Percentiles rank a stretch among this genome's conserved stretches.
Evolutionary conservation across 306 rosid genomes (phyloP).

Genomic region (Begonia fuchsioides): DNA sequence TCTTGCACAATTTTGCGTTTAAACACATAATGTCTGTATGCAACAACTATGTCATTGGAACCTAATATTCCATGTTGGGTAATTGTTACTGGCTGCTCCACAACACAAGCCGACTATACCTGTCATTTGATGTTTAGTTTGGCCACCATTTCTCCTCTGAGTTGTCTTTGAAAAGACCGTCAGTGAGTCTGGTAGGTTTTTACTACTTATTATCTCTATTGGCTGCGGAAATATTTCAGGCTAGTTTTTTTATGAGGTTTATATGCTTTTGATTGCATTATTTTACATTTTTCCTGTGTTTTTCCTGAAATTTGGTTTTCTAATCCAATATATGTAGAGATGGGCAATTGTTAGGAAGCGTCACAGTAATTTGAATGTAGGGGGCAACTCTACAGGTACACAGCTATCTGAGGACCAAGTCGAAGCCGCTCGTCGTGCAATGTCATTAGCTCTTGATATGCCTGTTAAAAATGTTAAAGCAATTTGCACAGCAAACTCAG

Average conservation of each 20-base stretch:
- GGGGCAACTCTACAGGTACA: slow-evolving; percentile 23
- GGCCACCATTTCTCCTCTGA: no score
- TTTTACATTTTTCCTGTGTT: slow-evolving; percentile 5
- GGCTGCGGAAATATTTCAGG: background rate
- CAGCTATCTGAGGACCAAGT: slow-evolving; percentile 56
- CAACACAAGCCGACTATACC: no score
- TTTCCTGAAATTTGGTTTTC: slow-evolving; percentile 11
- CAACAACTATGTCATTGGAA: no score
- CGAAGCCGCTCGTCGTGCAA: slow-evolving; percentile 76
- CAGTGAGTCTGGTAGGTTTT: no score
- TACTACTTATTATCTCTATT: background rate
- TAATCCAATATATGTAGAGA: slow-evolving; percentile 42
- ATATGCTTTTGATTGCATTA: background rate
- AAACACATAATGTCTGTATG: no score
- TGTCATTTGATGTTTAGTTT: no score
- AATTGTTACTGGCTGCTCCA: no score
- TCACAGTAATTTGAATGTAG: slow-evolving; percentile 25
- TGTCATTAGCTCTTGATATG: slow-evolving; percentile 59
- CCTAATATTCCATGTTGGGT: no score
- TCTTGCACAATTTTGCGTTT: no score
- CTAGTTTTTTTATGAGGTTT: background rate
- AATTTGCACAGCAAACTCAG: slow-evolving; percentile 30
- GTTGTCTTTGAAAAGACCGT: no score
- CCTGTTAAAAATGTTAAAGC: slow-evolving; percentile 49
- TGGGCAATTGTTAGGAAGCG: slow-evolving; percentile 64